These are phyloP conservation scores for Naematelia aurantialba DNA, from an alignment of 768 basidiomycete species.

Conservation along the genomic window DNA sequence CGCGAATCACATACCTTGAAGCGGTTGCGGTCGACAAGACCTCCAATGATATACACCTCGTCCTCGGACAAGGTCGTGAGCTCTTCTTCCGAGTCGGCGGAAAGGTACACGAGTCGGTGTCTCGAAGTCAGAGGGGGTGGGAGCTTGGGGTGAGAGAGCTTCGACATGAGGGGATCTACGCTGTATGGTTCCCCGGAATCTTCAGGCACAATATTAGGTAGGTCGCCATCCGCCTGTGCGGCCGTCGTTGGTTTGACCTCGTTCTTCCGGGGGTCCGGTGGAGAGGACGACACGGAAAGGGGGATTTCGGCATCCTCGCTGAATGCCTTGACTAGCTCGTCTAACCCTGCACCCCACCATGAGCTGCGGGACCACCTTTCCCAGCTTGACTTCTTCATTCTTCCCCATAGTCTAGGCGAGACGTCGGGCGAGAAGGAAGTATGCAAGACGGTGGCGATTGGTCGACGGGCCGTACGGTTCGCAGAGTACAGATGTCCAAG, in stretches of 20 bases:
- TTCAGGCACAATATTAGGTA: not conserved
- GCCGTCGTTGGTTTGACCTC: too few relatives aligned
- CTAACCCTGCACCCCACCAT: conserved; percentile 69
- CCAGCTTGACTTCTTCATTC: conserved; percentile 65
- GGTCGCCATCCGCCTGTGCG: not conserved
- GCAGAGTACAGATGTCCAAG: conserved; percentile 85
- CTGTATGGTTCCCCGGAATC: conserved; percentile 1
- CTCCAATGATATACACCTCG: conserved; percentile 91
- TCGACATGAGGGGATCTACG: not conserved
- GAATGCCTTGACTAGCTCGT: conserved; percentile 21
- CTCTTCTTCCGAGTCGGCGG: conserved; percentile 87
- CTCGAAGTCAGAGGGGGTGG: conserved; percentile 15
- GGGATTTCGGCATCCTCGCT: not conserved
- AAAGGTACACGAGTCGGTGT: conserved; percentile 76
- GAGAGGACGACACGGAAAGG: not conserved
- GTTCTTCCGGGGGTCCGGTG: too few relatives aligned
- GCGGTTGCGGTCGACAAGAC: conserved; percentile 91
- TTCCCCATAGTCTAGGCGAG: conserved; percentile 29
- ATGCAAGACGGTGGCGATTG: conserved; percentile 70
- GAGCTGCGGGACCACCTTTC: conserved; percentile 66
- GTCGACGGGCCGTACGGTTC: conserved; percentile 68
- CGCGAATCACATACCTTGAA: conserved; percentile 72
- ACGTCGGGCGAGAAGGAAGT: conserved; percentile 59
- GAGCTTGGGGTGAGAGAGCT: conserved; percentile 10
- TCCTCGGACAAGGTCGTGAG: conserved; percentile 74